Evolutionary conservation across 2,329 filamentous ascomycete species (phyloP), one percentile per base, ranked within the genome.

Genomic region (Phaeosphaeria sp.): DNA sequence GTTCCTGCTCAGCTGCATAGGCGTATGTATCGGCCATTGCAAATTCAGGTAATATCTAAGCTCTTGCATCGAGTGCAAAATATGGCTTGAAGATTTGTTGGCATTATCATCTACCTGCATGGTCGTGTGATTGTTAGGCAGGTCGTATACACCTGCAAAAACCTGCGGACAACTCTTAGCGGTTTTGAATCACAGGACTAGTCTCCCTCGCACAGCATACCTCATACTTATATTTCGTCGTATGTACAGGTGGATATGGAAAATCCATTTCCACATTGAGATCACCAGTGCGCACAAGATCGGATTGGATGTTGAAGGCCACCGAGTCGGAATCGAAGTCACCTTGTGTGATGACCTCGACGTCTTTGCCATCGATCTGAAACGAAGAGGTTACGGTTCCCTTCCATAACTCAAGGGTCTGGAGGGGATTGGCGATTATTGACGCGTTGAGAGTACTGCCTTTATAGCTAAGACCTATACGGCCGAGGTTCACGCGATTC

Each of bases 191-290:
- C 15, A 13, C 23, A 11, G 11, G 0, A 1, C 6, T n/a, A 17
- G 20, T 27, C 11, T 39, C 13, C 10, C 15, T 7, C 17, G 18
- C 61, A 30, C 2, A 46, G 47, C 21, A 5, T 11, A 67, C 65
- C 56, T 71, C 68, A 18, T 71, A 71, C 50, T 71, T 70, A 48
- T 69, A 71, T 11, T 53, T 30, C 11, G 64, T 70, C 1, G 60
- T 60, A 27, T 70, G 72, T 20, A 68, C 67, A 13, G 79, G 80
- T 15, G 82, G 74, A 39, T 81, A 80, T 2, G 83, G 83, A 55
- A 83, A 85, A 50, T 85, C 82, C 54, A 85, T 77, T 61, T 83
- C 84, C 6, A 85, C 62, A 0, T 79, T 76, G 11, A 85, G 63
- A 18, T 67, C 65, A 0, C 75, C 78, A 0, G 62, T 60, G 2